Percentiles rank a stretch among this genome's conserved stretches.
Conservation (phyloP, 139 green algal species). For the Dunaliella primolecta region DNA sequence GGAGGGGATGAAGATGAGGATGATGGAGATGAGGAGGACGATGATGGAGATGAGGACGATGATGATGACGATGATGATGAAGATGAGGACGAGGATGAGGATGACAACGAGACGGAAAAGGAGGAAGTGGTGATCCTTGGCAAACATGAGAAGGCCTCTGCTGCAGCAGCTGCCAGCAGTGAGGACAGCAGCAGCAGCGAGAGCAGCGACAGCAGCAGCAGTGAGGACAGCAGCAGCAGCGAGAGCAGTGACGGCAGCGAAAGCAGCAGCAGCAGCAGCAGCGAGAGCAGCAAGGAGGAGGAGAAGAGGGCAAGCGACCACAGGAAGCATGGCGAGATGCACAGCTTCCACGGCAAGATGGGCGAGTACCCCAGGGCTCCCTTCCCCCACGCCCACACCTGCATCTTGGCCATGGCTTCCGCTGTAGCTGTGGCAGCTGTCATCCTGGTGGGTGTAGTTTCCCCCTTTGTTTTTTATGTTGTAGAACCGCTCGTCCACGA, state of each 20-base stretch:
- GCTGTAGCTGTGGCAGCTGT: neutral
- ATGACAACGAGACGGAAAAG: neutral
- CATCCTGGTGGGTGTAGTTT: too few species aligned
- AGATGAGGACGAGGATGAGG: conserved; percentile 3
- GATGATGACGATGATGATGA: conserved; percentile 4
- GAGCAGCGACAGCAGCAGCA: neutral
- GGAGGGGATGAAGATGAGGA: neutral
- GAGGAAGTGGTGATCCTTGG: too few species aligned
- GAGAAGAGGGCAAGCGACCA: neutral
- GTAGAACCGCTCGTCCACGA: too few species aligned
- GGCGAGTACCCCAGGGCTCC: too few species aligned
- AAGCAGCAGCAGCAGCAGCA: neutral
- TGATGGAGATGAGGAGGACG: neutral
- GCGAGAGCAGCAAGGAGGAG: neutral
- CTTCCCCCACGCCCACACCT: too few species aligned
- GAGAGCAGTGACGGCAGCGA: neutral
- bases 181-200: neutral
- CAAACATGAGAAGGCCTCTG: neutral
- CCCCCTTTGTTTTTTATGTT: too few species aligned
- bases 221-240: neutral
- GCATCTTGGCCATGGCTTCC: neutral
- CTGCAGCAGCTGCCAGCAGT: too few species aligned
- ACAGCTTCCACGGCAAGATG: neutral
- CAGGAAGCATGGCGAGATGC: neutral
- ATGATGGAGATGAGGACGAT: conserved; percentile 5